A percentile compares a stretch with the other conserved stretches of the same genome.
phyloP scores from a whole-genome alignment of 2,329 filamentous ascomycete genomes.

The Fonsecaea pedrosoi region DNA sequence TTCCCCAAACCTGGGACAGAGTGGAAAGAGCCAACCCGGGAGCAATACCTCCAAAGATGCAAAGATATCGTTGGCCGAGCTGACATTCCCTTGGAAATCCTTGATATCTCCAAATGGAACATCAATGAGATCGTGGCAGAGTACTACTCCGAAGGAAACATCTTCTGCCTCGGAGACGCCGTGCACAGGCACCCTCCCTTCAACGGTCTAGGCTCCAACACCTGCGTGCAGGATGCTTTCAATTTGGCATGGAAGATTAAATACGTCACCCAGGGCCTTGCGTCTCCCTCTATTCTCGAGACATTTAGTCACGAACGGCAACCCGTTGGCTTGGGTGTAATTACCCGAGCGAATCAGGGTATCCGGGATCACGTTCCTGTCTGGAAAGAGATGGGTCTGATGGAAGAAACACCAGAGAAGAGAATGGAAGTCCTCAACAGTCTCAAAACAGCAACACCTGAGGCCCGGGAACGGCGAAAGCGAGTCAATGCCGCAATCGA shows the following conservation, averaged over 20 bases:
- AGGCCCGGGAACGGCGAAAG: constrained; percentile 50
- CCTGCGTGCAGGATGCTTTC: constrained; percentile 48
- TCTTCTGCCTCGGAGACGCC: constrained; percentile 49
- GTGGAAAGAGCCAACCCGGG: constrained; percentile 53
- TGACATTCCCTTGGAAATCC: constrained; percentile 57
- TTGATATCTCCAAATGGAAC: constrained; percentile 64
- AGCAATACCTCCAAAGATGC: constrained; percentile 57
- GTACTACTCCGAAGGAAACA: constrained; percentile 52
- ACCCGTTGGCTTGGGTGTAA: constrained; percentile 50
- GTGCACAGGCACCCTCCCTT: constrained; percentile 48
- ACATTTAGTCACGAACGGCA: constrained; percentile 47
- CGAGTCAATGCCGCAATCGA: constrained; percentile 53
- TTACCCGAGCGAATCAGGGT: constrained; percentile 65
- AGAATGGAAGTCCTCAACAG: constrained; percentile 52
- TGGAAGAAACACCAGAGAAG: constrained; percentile 48
- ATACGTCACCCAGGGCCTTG: constrained; percentile 45
- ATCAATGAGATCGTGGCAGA: constrained; percentile 69
- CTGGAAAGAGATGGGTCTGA: constrained; percentile 56
- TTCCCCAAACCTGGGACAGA: constrained; percentile 51
- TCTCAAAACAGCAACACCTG: constrained; percentile 48
- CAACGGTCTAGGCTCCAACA: constrained; percentile 49
- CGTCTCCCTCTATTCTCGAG: constrained; percentile 40
- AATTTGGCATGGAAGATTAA: constrained; percentile 50
- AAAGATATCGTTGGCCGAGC: constrained; percentile 63
- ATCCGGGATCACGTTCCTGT: constrained; percentile 59